Percentiles rank a stretch among this genome's conserved stretches.
Conservation (phyloP, 1,139 yeast genomes). For the Suhomyces guaymorum region DNA sequence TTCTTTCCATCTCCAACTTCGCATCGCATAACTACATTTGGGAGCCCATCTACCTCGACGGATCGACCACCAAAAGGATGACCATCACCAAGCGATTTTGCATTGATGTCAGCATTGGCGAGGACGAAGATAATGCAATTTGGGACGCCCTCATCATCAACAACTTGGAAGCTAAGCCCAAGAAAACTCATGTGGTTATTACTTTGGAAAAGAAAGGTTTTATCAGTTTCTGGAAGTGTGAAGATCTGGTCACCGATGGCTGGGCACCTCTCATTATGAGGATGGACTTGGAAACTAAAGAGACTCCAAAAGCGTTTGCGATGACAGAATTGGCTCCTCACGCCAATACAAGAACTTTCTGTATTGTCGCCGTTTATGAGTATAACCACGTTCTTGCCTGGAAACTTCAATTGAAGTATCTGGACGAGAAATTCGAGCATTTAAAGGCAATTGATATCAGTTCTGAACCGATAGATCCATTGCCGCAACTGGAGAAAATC, state of each 20-base stretch:
- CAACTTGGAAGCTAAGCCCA: slow-evolving; percentile 25
- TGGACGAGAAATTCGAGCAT: slow-evolving; percentile 16
- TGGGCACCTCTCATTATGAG: slow-evolving; percentile 29
- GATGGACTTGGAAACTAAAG: slow-evolving; percentile 13
- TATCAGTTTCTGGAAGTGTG: slow-evolving; percentile 68
- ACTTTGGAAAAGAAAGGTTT: slow-evolving; percentile 56
- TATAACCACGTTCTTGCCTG: slow-evolving; percentile 30
- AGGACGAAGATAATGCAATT: slow-evolving; percentile 15
- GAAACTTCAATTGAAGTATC: slow-evolving; percentile 23
- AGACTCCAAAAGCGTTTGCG: slow-evolving; percentile 31
- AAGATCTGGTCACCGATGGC: slow-evolving; percentile 32
- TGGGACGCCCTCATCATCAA: slow-evolving; percentile 37
- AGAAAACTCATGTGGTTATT: slow-evolving; percentile 39
- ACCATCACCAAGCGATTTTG: slow-evolving; percentile 39
- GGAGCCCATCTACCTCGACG: slow-evolving; percentile 47
- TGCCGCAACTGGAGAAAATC: slow-evolving; percentile 30
- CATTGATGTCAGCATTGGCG: slow-evolving; percentile 23
- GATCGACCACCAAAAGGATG: slow-evolving; percentile 20
- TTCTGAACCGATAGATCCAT: slow-evolving; percentile 6
- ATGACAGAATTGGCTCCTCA: slow-evolving; percentile 19
- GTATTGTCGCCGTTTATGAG: slow-evolving; percentile 31
- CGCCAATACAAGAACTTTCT: slow-evolving; percentile 17
- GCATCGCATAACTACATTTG: slow-evolving; percentile 64
- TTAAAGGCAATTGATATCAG: slow-evolving; percentile 2
- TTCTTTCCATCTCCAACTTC: slow-evolving; percentile 45